Evolutionary conservation across 306 rosid genomes (phyloP).

Genomic region (Heteromeles arbutifolia): DNA sequence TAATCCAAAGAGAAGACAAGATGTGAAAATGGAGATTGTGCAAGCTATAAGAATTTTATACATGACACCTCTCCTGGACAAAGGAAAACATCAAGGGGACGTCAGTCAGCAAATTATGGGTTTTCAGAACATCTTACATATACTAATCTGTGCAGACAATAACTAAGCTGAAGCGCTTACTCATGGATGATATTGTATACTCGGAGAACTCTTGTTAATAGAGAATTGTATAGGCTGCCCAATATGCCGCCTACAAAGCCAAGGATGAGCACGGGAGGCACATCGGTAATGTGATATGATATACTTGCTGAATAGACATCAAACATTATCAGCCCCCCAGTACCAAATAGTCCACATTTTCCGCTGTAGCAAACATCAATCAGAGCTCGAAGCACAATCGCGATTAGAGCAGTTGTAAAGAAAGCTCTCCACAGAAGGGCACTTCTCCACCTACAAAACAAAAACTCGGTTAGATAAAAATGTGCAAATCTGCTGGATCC

Average conservation of each 20-base stretch:
- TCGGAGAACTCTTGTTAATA: constrained; percentile 65
- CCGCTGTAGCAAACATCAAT: constrained; percentile 82
- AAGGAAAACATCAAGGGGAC: constrained; percentile 10
- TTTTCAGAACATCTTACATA: constrained; percentile 1
- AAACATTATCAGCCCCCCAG: constrained; percentile 92
- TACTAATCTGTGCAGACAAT: background rate
- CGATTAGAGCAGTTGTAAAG: constrained; percentile 83
- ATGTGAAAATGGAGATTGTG: constrained; percentile 66
- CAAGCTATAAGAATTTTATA: constrained; percentile 70
- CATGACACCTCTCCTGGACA: constrained; percentile 61
- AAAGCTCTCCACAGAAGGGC: constrained; percentile 97
- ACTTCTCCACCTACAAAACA: constrained; percentile 82
- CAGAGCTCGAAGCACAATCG: constrained; percentile 73
- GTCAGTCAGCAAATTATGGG: constrained; percentile 16
- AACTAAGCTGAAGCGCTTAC: constrained; percentile 42
- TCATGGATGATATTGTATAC: constrained; percentile 61
- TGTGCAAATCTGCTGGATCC: background rate
- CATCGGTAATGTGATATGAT: constrained; percentile 64
- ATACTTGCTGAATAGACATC: constrained; percentile 62
- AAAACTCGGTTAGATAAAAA: background rate
- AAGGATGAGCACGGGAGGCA: constrained; percentile 73
- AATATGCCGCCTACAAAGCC: constrained; percentile 79
- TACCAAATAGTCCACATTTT: constrained; percentile 88
- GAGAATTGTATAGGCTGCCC: constrained; percentile 73
- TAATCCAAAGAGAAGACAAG: constrained; percentile 85